A percentile compares a stretch with the other conserved stretches of the same genome.
These are phyloP conservation scores for Trichoderma sp. DNA, from an alignment of 2,329 filamentous ascomycete genomes.

Conservation along the genomic window DNA sequence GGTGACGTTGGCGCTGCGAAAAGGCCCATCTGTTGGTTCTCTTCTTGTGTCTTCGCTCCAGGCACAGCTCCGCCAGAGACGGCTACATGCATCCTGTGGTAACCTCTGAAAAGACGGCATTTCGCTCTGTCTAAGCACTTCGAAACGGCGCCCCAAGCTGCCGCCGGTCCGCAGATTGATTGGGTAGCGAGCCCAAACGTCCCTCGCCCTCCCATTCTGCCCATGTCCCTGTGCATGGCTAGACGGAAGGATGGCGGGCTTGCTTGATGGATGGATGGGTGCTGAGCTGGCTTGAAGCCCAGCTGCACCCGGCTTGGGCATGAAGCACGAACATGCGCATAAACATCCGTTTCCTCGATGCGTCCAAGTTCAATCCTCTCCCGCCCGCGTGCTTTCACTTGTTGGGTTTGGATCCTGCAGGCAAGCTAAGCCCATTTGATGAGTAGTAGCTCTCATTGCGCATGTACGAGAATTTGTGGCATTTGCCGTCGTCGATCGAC, in stretches of 20 bases:
- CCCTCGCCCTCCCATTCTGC: background rate
- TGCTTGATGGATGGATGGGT: constrained; percentile 16
- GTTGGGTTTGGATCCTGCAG: constrained; percentile 4
- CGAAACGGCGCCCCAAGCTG: background rate
- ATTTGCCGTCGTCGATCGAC: background rate
- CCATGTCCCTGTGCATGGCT: constrained; percentile 4
- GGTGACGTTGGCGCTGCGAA: background rate
- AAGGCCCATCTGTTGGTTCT: background rate
- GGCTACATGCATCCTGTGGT: constrained; percentile 14
- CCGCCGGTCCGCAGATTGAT: background rate
- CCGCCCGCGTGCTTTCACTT: background rate
- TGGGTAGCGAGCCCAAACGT: background rate
- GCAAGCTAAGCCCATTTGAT: constrained; percentile 15
- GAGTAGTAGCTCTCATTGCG: background rate
- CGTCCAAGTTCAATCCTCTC: background rate
- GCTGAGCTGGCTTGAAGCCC: constrained; percentile 21
- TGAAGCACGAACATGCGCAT: constrained; percentile 3
- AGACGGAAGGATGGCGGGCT: constrained; percentile 1
- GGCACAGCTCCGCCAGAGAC: constrained; percentile 9
- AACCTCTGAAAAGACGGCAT: constrained; percentile 8
- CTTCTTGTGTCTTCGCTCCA: background rate
- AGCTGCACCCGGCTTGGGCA: constrained; percentile 18
- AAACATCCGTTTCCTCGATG: background rate
- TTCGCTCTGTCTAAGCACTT: background rate
- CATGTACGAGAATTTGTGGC: background rate